These are phyloP conservation scores for Monosporozyma yasuniensis DNA, from an alignment of 805 yeast genomes.

Conservation along the genomic window DNA sequence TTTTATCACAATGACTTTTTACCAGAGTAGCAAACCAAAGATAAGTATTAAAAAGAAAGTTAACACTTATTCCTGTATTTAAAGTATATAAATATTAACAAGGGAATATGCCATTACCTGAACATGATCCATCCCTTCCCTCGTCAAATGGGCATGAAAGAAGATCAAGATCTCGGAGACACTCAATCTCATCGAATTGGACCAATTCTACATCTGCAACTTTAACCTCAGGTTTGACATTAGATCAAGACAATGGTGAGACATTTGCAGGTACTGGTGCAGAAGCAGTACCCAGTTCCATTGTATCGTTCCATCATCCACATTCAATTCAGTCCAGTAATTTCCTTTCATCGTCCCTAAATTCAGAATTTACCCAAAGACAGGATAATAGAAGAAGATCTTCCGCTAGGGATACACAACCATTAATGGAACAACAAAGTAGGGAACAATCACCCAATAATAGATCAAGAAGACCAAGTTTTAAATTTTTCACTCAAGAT, in stretches of 20 bases:
- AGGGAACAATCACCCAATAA: constrained; percentile 21
- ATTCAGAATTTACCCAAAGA: constrained; percentile 21
- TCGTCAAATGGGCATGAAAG: constrained; percentile 43
- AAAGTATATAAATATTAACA: background rate
- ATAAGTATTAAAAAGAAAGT: background rate
- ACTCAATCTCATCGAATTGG: constrained; percentile 27
- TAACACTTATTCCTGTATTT: background rate
- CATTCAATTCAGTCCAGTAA: constrained; percentile 38
- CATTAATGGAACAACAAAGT: constrained; percentile 11
- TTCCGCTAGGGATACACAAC: constrained; percentile 1
- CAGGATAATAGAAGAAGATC: background rate
- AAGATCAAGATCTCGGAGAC: constrained; percentile 8
- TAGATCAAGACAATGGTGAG: constrained; percentile 58
- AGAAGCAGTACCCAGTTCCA: constrained; percentile 68
- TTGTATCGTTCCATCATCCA: constrained; percentile 66
- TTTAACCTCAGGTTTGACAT: constrained; percentile 17
- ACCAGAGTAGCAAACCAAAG: background rate
- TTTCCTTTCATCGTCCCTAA: constrained; percentile 11
- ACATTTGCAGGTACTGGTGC: constrained; percentile 73
- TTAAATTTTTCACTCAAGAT: constrained; percentile 74
- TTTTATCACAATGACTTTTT: no score
- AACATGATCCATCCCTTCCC: background rate
- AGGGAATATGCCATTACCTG: background rate
- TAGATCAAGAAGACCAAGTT: constrained; percentile 36
- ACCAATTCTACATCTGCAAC: constrained; percentile 29